Base-by-base conservation (phyloP, 306 rosid species). In the Boehmeria nivea region DNA sequence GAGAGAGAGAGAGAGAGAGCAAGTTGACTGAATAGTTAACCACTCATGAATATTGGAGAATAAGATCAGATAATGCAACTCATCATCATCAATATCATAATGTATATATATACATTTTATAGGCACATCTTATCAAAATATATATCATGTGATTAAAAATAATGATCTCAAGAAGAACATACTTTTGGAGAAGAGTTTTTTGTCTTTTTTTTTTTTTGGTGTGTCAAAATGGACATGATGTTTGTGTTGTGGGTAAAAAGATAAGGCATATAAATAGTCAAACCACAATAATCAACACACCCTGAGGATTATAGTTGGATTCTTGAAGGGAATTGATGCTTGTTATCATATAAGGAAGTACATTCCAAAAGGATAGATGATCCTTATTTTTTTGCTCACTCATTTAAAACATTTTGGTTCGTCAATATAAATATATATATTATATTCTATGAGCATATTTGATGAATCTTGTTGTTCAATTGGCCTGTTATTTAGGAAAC, bases 1-100 rank as follows among this genome's bases (percentile, higher is more conserved):
- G 28, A 52, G 23, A 21, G 45, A n/a, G 0, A 11, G 39, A 23
- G 31, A 31, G 19, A 11, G 28, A 52, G 23, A 21, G 45, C 46
- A 68, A 52, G 73, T 60, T 33, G 61, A 60, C 51, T 44, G n/a
- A 17, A 68, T 52, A 51, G 3, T 17, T 19, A 64, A 21, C 36
- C 22, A 22, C 34, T 10, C 33, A 31, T 42, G 60, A 63, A n/a
- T n/a, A n/a, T n/a, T 42, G 31, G 42, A 18, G 54, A 53, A 28
- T 19, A 42, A 45, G n/a, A n/a, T n/a, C 9, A 42, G 44, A 42
- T 28, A 27, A 57, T 57, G 63, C 39, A 57, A 39, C 16, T 48
- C 25, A 20, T 15, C 14, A 31, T 31, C 36, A 31, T 38, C 49
- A n/a, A n/a, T n/a, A n/a, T n/a, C n/a, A n/a, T n/a, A n/a, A n/a